Conservation (phyloP, 78 protist genomes). For the Anaeramoeba ignava region DNA sequence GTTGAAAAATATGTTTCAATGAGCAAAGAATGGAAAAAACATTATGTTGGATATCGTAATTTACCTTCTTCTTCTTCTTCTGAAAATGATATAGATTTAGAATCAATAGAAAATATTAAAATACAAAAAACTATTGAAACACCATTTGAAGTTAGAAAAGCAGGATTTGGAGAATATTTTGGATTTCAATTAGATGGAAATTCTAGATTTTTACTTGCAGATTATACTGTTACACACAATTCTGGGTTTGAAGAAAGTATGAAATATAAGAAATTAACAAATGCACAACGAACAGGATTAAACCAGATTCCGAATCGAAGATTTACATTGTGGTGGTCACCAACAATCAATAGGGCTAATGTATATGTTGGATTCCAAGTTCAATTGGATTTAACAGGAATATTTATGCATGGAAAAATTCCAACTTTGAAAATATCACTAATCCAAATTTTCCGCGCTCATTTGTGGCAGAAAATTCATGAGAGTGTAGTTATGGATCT, state of each 20-base stretch:
- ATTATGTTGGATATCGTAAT: no score
- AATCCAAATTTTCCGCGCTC: slow-evolving; percentile 98
- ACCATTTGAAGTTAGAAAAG: no score
- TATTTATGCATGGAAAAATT: slow-evolving; percentile 99
- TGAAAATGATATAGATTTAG: no score
- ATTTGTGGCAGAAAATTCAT: slow-evolving; percentile 99
- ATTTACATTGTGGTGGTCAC: slow-evolving; percentile 99
- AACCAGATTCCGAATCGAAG: slow-evolving; percentile 99
- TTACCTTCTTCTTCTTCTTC: no score
- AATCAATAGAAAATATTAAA: no score
- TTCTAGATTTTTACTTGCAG: no score
- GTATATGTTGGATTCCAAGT: slow-evolving; percentile 76
- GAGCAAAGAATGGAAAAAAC: no score
- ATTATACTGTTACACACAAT: no score
- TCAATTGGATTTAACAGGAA: slow-evolving; percentile 99
- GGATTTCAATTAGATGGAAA: no score
- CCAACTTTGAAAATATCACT: slow-evolving; percentile 96
- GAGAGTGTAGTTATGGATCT: slow-evolving; percentile 89
- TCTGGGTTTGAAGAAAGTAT: slow-evolving; percentile 85
- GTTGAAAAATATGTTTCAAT: no score
- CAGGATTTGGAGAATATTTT: no score
- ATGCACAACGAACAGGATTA: slow-evolving; percentile 99
- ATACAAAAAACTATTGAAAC: no score
- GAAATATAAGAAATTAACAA: slow-evolving; percentile 98
- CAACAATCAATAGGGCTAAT: slow-evolving; percentile 91